Evolutionary conservation across 2,329 filamentous ascomycete species (phyloP).

Genomic region (Monascus ruber): DNA sequence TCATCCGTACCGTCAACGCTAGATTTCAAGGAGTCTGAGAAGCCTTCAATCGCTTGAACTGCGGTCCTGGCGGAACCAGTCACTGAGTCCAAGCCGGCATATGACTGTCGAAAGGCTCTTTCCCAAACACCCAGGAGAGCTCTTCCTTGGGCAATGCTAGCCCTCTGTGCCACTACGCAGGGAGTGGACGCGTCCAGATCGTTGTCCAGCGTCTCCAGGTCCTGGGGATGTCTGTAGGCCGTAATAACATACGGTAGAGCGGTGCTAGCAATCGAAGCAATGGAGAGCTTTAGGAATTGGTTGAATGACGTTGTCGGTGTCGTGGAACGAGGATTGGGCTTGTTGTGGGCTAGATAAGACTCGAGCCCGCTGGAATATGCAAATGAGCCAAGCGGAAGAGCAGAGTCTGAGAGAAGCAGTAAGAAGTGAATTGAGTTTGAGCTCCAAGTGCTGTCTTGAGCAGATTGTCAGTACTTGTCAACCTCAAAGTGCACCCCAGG

Average conservation of each 20-base stretch:
- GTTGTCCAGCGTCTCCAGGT: slow-evolving; percentile 46
- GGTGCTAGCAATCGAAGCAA: slow-evolving; percentile 47
- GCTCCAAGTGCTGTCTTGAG: too few species aligned
- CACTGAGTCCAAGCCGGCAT: slow-evolving; percentile 6
- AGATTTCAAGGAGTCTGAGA: slow-evolving; percentile 29
- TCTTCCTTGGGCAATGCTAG: slow-evolving; percentile 49
- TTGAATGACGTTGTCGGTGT: slow-evolving; percentile 36
- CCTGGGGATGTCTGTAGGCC: slow-evolving; percentile 40
- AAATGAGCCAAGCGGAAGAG: slow-evolving; percentile 53
- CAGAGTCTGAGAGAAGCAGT: slow-evolving; percentile 52
- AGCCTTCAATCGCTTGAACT: slow-evolving; percentile 21
- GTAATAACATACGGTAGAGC: slow-evolving; percentile 50
- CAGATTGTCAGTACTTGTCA: too few species aligned
- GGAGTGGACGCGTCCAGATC: slow-evolving; percentile 53
- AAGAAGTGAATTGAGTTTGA: slow-evolving; percentile 37
- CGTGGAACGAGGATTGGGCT: slow-evolving; percentile 21
- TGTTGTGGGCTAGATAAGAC: slow-evolving; percentile 51
- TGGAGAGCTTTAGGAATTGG: slow-evolving; percentile 45
- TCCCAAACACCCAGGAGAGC: slow-evolving; percentile 52
- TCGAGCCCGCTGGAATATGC: slow-evolving; percentile 55
- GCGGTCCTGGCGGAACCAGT: slow-evolving; percentile 11
- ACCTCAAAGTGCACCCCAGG: too few species aligned
- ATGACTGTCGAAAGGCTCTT: slow-evolving; percentile 35
- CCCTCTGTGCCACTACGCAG: slow-evolving; percentile 51
- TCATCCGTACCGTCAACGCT: slow-evolving; percentile 18